Evolutionary conservation across 257 asterid species (phyloP).

Genomic region (Solanum medicagineum): DNA sequence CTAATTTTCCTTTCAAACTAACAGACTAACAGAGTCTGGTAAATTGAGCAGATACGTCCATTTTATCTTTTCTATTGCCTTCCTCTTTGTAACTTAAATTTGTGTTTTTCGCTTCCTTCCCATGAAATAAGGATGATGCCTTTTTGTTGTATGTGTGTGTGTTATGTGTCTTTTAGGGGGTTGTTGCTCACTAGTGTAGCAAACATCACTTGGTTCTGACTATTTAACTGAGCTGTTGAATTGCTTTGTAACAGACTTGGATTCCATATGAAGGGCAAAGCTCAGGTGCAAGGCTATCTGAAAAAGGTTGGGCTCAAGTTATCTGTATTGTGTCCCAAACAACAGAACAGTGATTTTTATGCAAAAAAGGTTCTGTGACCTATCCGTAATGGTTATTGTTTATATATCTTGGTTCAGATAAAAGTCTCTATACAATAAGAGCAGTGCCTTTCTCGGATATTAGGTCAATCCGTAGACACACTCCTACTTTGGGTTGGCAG

Average conservation of each 20-base stretch:
- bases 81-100: background rate
- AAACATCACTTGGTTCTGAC: background rate
- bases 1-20: background rate
- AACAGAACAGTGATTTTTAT: background rate
- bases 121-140: background rate
- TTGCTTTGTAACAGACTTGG: constrained; percentile 62
- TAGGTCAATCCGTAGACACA: constrained; percentile 82
- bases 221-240: background rate
- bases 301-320: constrained; percentile 50
- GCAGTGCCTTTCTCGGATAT: constrained; percentile 85
- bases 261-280: constrained; percentile 92
- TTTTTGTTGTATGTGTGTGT: background rate
- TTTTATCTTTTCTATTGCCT: background rate
- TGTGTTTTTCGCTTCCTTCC: background rate
- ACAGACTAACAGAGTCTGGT: background rate
- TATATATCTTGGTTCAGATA: constrained; percentile 50
- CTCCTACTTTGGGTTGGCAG: constrained; percentile 91
- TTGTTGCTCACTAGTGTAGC: background rate
- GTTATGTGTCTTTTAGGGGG: background rate
- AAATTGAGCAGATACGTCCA: background rate
- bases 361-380: background rate
- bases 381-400: constrained; percentile 4
- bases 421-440: constrained; percentile 69
- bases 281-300: constrained; percentile 68
- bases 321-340: background rate